Evolutionary conservation across 2,329 filamentous ascomycete genomes (phyloP).

Genomic region (Monosporascus sp.): DNA sequence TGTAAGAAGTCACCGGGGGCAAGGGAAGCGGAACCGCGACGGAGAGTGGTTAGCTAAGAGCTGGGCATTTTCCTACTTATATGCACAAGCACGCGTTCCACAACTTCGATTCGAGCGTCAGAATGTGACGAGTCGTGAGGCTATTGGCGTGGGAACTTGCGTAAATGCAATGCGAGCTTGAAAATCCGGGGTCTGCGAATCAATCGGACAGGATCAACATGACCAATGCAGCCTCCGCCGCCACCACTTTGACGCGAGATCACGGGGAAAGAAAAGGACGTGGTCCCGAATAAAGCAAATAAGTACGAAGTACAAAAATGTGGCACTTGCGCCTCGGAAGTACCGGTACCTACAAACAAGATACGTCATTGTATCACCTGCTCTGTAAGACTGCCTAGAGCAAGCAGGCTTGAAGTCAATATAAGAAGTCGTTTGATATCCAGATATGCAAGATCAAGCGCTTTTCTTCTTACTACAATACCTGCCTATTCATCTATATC

Average conservation of each 20-base stretch:
- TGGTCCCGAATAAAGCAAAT: neutral
- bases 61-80: slow-evolving; percentile 18
- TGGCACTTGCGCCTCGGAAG: neutral
- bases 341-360: no score
- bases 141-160: neutral
- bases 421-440: neutral
- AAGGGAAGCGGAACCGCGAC: neutral
- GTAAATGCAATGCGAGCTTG: neutral
- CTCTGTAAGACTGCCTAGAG: neutral
- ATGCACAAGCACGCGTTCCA: neutral
- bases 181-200: neutral
- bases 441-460: no score
- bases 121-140: neutral
- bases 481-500: no score
- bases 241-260: neutral
- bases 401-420: neutral
- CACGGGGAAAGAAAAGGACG: neutral
- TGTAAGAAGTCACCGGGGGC: slow-evolving; percentile 5
- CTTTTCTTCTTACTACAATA: no score
- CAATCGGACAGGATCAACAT: neutral
- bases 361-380: neutral
- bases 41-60: slow-evolving; percentile 7
- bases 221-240: neutral
- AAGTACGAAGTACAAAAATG: neutral
- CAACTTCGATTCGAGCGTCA: no score